Evolutionary conservation across 73 alveolate genomes (phyloP).

Genomic region (Symbiodinium pilosum): DNA sequence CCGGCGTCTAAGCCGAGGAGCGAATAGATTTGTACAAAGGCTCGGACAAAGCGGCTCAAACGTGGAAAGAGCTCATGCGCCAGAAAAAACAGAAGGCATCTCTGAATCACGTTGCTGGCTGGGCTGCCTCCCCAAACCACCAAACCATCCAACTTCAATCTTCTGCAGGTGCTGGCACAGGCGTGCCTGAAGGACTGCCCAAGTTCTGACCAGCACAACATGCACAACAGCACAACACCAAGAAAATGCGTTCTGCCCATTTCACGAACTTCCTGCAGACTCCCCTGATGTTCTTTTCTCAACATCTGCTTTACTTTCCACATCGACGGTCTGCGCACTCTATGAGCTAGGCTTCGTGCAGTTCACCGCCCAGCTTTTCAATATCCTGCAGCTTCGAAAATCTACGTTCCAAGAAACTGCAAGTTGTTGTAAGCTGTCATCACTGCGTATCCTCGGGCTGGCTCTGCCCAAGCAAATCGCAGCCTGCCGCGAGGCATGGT

Average conservation of each 20-base stretch:
- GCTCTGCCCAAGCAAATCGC: conserved; percentile 62
- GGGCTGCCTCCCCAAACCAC: conserved; percentile 90
- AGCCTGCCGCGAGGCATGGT: conserved; percentile 9
- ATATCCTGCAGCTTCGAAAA: conserved; percentile 57
- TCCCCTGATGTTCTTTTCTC: too few relatives aligned
- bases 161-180: conserved; percentile 21
- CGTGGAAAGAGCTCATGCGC: neutral
- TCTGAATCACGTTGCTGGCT: neutral
- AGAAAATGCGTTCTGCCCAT: too few relatives aligned
- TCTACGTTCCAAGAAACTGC: too few relatives aligned
- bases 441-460: conserved; percentile 56
- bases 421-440: neutral
- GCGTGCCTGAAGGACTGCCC: conserved; percentile 1
- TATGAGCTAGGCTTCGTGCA: conserved; percentile 16
- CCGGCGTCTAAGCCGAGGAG: too few relatives aligned
- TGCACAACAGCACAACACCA: too few relatives aligned
- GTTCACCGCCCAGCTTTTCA: conserved; percentile 45
- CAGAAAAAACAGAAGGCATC: neutral
- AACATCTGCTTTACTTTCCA: too few relatives aligned
- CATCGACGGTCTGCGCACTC: too few relatives aligned
- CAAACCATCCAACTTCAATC: conserved; percentile 62
- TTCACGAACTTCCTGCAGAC: too few relatives aligned
- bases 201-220: too few relatives aligned
- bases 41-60: too few relatives aligned
- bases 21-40: too few relatives aligned